A percentile compares a stretch with the other conserved stretches of the same genome.
Conservation (phyloP, 2,329 filamentous ascomycete species). For the Ophiocordyceps sinensis region DNA sequence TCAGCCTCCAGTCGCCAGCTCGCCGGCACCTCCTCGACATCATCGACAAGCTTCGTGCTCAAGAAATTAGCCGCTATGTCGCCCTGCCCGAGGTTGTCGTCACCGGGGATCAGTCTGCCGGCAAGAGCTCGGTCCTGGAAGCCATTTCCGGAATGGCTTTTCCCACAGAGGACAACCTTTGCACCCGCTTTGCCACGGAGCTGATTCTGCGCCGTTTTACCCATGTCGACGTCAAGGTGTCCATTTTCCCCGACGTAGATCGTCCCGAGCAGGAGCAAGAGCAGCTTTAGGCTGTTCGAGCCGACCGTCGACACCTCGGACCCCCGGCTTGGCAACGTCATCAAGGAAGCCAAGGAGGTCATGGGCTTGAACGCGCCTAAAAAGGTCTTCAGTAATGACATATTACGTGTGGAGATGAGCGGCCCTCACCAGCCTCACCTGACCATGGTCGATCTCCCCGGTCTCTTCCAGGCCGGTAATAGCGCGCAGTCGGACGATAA, state of each 20-base stretch:
- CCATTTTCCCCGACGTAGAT: slow-evolving; percentile 15
- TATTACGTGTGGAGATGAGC: slow-evolving; percentile 31
- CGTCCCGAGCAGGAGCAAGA: slow-evolving; percentile 12
- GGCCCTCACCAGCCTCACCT: slow-evolving; percentile 34
- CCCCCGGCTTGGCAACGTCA: slow-evolving; percentile 14
- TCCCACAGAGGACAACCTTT: slow-evolving; percentile 40
- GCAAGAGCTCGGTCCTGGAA: slow-evolving; percentile 52
- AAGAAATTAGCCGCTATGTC: slow-evolving; percentile 11
- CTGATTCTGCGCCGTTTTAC: slow-evolving; percentile 36
- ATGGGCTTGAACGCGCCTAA: slow-evolving; percentile 32
- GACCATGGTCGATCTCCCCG: slow-evolving; percentile 45
- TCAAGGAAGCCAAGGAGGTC: slow-evolving; percentile 22
- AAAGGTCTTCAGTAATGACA: slow-evolving; percentile 28
- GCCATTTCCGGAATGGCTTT: slow-evolving; percentile 49
- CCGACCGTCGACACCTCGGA: slow-evolving; percentile 7
- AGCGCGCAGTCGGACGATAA: slow-evolving; percentile 28
- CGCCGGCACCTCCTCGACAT: slow-evolving; percentile 7
- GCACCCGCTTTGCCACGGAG: slow-evolving; percentile 50
- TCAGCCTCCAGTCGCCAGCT: slow-evolving; percentile 4
- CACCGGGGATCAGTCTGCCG: slow-evolving; percentile 45
- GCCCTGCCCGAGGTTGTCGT: slow-evolving; percentile 37
- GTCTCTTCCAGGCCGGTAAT: slow-evolving; percentile 35
- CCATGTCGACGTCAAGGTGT: slow-evolving; percentile 17
- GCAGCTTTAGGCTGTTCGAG: slow-evolving; percentile 13
- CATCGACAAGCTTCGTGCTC: slow-evolving; percentile 6